phyloP scores from a whole-genome alignment of 2,329 filamentous ascomycete species.

The Diaporthe citriasiana region DNA sequence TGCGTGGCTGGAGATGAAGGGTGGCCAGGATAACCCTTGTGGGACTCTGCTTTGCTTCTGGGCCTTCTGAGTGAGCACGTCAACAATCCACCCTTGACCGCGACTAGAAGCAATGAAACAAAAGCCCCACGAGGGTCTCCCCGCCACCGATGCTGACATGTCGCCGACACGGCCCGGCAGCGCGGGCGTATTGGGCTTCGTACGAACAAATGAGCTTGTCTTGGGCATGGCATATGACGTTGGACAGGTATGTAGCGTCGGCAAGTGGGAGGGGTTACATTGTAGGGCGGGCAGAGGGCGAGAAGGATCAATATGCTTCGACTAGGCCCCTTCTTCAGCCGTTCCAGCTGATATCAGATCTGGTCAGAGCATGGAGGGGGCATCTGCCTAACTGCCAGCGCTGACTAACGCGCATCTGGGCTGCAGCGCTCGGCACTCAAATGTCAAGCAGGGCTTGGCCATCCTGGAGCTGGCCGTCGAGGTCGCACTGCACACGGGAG shows the following conservation, averaged over 20 bases:
- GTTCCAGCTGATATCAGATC: slow-evolving; percentile 18
- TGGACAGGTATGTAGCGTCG: slow-evolving; percentile 14
- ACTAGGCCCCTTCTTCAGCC: not conserved
- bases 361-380: not conserved
- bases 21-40: not conserved
- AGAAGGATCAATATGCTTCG: slow-evolving; percentile 11
- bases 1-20: slow-evolving; percentile 12
- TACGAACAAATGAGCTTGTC: not conserved
- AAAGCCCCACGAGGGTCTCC: slow-evolving; percentile 1
- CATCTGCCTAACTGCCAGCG: not conserved
- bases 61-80: not conserved
- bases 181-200: not conserved
- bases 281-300: slow-evolving; percentile 7
- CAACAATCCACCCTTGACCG: slow-evolving; percentile 2
- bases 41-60: slow-evolving; percentile 25
- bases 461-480: not conserved
- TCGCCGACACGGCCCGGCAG: slow-evolving; percentile 28
- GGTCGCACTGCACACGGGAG: not conserved
- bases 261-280: slow-evolving; percentile 24
- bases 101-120: not conserved
- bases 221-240: not conserved
- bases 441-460: not conserved
- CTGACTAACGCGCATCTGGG: slow-evolving; percentile 11
- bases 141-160: slow-evolving; percentile 17
- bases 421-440: slow-evolving; percentile 22